Evolutionary conservation across 164 flowering plant genomes (phyloP), one percentile per base, ranked within the genome.

Genomic region (Akebia trifoliata): DNA sequence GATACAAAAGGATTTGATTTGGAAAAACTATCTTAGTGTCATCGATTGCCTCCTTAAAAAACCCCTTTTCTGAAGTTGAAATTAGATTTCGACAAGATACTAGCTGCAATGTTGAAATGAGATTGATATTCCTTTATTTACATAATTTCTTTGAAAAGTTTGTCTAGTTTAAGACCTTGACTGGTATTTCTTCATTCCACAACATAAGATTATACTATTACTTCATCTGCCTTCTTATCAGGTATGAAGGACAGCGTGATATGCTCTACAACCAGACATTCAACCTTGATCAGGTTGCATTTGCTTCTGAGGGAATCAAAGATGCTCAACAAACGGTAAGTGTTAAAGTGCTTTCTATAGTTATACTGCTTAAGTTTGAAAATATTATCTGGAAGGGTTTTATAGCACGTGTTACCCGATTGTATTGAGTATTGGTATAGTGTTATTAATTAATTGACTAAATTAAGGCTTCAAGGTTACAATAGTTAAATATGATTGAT

Each of bases 191-290:
- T 20, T 47, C 40, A 21, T 43, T 32, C 11, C 17, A 25, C 50
- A 11, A 2, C 21, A 14, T 52, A 43, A n/a, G 21, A n/a, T n/a
- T n/a, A n/a, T n/a, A n/a, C n/a, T 34, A 28, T 31, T 38, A 20
- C n/a, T 8, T 6, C 22, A 29, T 44, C 7, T 45, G 21, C 25
- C 10, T 39, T 54, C n/a, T 64, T 49, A 3, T 62, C 78, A 91
- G 98, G 95, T 92, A 93, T 70, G 98, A 93, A 78, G 92, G 85
- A 9, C 98, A 93, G 47, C 92, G 97, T 44, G 97, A 93, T 63
- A 93, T 93, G 98, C 84, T 93, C 11, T 93, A 89, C 71, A 93
- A 93, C 67, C 98, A 93, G 75, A 93, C 98, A 2, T 93, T 87
- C 63, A 93, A 93, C 68, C 88, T 93, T 37, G 98, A 93, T 69